Percentiles rank a stretch among this genome's conserved stretches.
These are phyloP conservation scores for Hemisphaericaspora xylofermentans DNA, from an alignment of 1,139 yeast species.

Conservation along the genomic window DNA sequence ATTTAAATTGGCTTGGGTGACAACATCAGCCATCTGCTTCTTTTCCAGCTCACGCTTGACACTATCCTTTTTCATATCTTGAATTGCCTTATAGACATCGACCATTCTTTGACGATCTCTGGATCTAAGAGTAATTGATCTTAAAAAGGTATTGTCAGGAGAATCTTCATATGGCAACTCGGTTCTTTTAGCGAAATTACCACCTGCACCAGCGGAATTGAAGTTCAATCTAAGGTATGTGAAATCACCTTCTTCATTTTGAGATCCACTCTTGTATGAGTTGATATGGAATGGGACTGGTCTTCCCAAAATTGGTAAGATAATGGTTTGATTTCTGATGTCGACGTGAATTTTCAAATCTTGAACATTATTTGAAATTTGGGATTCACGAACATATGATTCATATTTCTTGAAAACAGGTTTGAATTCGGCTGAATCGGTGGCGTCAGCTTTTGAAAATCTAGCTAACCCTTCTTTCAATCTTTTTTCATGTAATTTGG, in stretches of 20 bases:
- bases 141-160: conserved; percentile 79
- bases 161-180: conserved; percentile 91
- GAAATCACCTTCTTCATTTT: conserved; percentile 94
- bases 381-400: conserved; percentile 89
- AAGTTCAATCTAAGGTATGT: conserved; percentile 88
- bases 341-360: conserved; percentile 89
- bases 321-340: conserved; percentile 80
- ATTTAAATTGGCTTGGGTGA: conserved; percentile 83
- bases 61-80: conserved; percentile 89
- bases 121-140: conserved; percentile 86
- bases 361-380: conserved; percentile 78
- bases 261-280: conserved; percentile 90
- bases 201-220: conserved; percentile 89
- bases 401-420: conserved; percentile 89
- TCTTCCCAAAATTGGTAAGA: conserved; percentile 89
- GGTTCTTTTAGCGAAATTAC: conserved; percentile 62
- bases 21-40: conserved; percentile 92
- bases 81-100: conserved; percentile 85
- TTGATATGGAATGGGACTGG: conserved; percentile 98
- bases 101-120: conserved; percentile 90
- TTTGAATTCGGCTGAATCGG: conserved; percentile 61
- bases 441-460: conserved; percentile 73
- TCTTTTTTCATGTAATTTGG: conserved; percentile 77
- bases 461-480: conserved; percentile 82
- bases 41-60: conserved; percentile 88